phyloP scores from a whole-genome alignment of 1,139 yeast species.

The Geotrichum siamense region DNA sequence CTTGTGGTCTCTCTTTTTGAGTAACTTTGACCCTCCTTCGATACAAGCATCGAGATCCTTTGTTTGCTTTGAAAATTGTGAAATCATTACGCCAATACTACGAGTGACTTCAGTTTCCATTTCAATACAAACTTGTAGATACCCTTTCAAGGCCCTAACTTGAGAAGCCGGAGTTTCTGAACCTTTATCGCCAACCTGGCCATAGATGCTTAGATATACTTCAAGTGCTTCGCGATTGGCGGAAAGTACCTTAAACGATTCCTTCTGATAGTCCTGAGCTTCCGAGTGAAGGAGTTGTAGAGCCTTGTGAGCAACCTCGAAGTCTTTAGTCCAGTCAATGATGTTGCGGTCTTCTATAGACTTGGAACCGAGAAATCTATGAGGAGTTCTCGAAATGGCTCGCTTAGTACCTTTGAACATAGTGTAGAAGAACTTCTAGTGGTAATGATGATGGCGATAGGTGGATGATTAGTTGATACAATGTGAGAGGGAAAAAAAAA shows the following conservation, averaged over 20 bases:
- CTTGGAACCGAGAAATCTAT: constrained; percentile 33
- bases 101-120: constrained; percentile 27
- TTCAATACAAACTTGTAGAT: constrained; percentile 23
- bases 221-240: constrained; percentile 35
- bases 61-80: constrained; percentile 28
- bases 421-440: background rate
- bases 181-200: constrained; percentile 21
- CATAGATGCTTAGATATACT: constrained; percentile 33
- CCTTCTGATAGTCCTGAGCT: constrained; percentile 36
- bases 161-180: constrained; percentile 39
- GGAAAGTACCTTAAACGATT: constrained; percentile 13
- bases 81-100: constrained; percentile 26
- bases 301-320: constrained; percentile 42
- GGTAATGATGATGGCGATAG: too few relatives aligned
- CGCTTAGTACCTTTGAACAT: constrained; percentile 36
- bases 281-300: constrained; percentile 39
- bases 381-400: constrained; percentile 37
- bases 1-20: constrained; percentile 44
- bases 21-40: constrained; percentile 39
- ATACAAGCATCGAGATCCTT: constrained; percentile 39
- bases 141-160: constrained; percentile 29
- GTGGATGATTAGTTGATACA: too few relatives aligned
- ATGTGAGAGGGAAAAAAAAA: too few relatives aligned
- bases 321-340: constrained; percentile 43
- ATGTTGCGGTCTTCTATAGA: constrained; percentile 45